Base-by-base conservation (phyloP, 495 filamentous ascomycete species). In the Glutinoglossum americanum region DNA sequence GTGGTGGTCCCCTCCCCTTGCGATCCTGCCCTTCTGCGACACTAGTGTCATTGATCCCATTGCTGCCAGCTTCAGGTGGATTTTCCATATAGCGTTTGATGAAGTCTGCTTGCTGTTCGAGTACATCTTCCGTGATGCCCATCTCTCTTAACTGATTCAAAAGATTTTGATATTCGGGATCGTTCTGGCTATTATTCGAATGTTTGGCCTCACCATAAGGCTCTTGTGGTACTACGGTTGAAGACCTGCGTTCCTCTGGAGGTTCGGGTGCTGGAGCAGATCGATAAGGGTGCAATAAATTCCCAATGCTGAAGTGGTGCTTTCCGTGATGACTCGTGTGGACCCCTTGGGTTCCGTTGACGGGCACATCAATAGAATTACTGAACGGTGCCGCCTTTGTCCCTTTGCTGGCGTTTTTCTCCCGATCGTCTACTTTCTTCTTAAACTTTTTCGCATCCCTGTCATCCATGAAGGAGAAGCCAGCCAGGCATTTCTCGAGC, bases 361-460 rank as follows among this genome's bases (percentile, higher is more conserved):
- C 56, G 13, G 54, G 15, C 47, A 9, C 37, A 3, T n/a, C 25
- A 23, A 10, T 23, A 3, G n/a, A 3, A 53, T 55, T 45, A 25
- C 82, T 80, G 62, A 94, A 95, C 7, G 83, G 81, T 17, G 82
- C 89, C 61, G 78, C 76, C 61, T 69, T 79, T 9, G 89, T 96
- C 55, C 80, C 79, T 69, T 93, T 94, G 70, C 81, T 87, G 8
- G 87, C 88, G 68, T 86, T 84, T 78, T 95, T 94, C 69, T 94
- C 89, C 58, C 89, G 74, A 62, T 94, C 89, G 60, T 89, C 82
- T 73, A 98, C 82, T 71, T 94, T 97, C 73, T 94, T 89, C 66
- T 86, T 78, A 68, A 98, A 96, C 55, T 82, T 80, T 68, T 84
- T 89, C 30, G 93, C 92, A 66, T 98, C 93, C 70, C 95, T 96